Base-by-base conservation (phyloP, 2,329 filamentous ascomycete species). In the Aspergillus fischeri region DNA sequence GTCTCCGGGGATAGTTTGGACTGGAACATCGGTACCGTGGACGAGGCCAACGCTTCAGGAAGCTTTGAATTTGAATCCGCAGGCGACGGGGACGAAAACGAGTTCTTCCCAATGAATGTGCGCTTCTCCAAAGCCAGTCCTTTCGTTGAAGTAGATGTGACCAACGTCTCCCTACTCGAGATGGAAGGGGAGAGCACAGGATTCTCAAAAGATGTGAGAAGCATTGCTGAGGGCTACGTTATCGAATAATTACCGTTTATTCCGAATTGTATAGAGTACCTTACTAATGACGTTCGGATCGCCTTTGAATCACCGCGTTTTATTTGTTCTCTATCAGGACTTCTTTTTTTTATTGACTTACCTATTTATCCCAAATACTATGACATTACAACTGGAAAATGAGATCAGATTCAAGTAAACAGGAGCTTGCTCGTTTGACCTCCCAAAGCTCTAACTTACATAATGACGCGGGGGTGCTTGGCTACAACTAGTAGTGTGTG, bases 41-140 rank as follows among this genome's bases (percentile, higher is more conserved):
- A 92, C 68, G 87, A 91, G 52, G 87, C 88, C 57, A 96, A 94
- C 72, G 78, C 87, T 20, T 92, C 81, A 44, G 94, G 94, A 20
- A 88, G 90, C 49, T 97, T 99, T 69, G 94, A 99, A 74, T 97
- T 99, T 65, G 94, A 97, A 76, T 91, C 92, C 1, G 86, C 90
- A 10, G 85, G 86, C 55, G 90, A 92, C 64, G 85, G 86, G 55
- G 91, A 93, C 66, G 94, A 97, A 72, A 88, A 91, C 56, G 92
- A 97, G 67, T 97, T 97, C 80, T 99, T 99, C 86, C 94, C 94
- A 1, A 97, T 99, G 92, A 88, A 85, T 54, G 87, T 97, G 59
- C 84, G 87, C 54, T 99, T 99, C 77, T 87, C 85, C 62, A 97
- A 96, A 83, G 83, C 86, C 45, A 85, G 83, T 57, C 93, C 94